Conservation (phyloP, 2,329 filamentous ascomycete genomes). For the Aspergillus terreus region DNA sequence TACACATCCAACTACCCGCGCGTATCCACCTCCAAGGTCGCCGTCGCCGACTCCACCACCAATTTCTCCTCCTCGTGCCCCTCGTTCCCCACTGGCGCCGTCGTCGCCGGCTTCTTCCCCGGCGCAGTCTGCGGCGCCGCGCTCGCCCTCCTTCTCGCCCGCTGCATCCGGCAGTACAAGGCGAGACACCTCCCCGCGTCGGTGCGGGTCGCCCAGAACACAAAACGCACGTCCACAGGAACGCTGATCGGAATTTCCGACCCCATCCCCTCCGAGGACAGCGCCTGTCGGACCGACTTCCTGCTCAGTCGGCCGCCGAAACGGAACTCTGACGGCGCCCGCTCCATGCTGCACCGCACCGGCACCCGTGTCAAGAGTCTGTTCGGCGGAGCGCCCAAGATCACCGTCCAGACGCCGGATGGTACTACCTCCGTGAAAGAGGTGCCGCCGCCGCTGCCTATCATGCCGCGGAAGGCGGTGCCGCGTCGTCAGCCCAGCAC, state of each 20-base stretch:
- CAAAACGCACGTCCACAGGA: slow-evolving; percentile 30
- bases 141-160: slow-evolving; percentile 50
- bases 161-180: slow-evolving; percentile 32
- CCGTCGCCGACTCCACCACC: slow-evolving; percentile 11
- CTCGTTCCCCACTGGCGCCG: slow-evolving; percentile 38
- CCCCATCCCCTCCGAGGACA: slow-evolving; percentile 41
- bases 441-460: slow-evolving; percentile 17
- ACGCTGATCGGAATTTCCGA: slow-evolving; percentile 38
- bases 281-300: slow-evolving; percentile 43
- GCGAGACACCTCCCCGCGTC: slow-evolving; percentile 14
- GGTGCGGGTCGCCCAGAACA: slow-evolving; percentile 24
- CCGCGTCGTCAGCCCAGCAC: slow-evolving; percentile 31
- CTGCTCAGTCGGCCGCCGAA: slow-evolving; percentile 29
- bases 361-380: slow-evolving; percentile 36
- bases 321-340: slow-evolving; percentile 21
- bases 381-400: slow-evolving; percentile 24
- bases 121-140: slow-evolving; percentile 46
- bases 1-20: background rate
- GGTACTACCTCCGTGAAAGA: slow-evolving; percentile 11
- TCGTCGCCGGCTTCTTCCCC: slow-evolving; percentile 46
- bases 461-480: slow-evolving; percentile 19
- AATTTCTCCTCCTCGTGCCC: slow-evolving; percentile 24
- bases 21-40: background rate
- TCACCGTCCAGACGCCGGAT: slow-evolving; percentile 15
- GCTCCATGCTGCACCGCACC: slow-evolving; percentile 33